phyloP scores from a whole-genome alignment of 1,284 basidiomycete genomes.

The Amylostereum chailletii region DNA sequence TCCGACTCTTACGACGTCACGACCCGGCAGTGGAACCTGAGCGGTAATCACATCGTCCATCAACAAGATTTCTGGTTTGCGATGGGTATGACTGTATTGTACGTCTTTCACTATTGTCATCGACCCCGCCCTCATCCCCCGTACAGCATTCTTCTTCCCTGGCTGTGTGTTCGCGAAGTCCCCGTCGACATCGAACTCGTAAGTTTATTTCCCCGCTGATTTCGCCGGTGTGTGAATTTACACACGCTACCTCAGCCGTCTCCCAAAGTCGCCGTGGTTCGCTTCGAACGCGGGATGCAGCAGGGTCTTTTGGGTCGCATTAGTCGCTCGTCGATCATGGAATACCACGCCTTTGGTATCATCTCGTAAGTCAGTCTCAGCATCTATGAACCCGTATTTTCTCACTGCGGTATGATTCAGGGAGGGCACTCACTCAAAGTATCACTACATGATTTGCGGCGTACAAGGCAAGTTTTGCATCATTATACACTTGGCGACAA shows the following conservation, averaged over 20 bases:
- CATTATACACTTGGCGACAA: not conserved
- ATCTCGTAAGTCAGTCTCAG: constrained; percentile 33
- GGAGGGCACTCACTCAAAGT: constrained; percentile 58
- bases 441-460: constrained; percentile 72
- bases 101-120: constrained; percentile 17
- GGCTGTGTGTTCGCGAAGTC: constrained; percentile 68
- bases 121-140: not conserved
- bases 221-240: not conserved
- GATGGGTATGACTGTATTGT: constrained; percentile 68
- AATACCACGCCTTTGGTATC: constrained; percentile 57
- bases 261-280: constrained; percentile 48
- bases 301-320: constrained; percentile 51
- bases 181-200: constrained; percentile 69
- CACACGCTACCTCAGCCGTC: constrained; percentile 33
- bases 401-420: constrained; percentile 24
- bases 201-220: constrained; percentile 17
- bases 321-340: constrained; percentile 46
- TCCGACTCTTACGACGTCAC: constrained; percentile 49
- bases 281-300: constrained; percentile 57
- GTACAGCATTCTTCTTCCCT: constrained; percentile 57
- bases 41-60: constrained; percentile 42
- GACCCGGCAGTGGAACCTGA: constrained; percentile 46
- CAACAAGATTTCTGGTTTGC: constrained; percentile 73
- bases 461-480: constrained; percentile 44
- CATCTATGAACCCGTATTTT: constrained; percentile 2